These are phyloP conservation scores for Colletotrichum kahawae DNA, from an alignment of 2,329 filamentous ascomycete genomes.

Conservation along the genomic window DNA sequence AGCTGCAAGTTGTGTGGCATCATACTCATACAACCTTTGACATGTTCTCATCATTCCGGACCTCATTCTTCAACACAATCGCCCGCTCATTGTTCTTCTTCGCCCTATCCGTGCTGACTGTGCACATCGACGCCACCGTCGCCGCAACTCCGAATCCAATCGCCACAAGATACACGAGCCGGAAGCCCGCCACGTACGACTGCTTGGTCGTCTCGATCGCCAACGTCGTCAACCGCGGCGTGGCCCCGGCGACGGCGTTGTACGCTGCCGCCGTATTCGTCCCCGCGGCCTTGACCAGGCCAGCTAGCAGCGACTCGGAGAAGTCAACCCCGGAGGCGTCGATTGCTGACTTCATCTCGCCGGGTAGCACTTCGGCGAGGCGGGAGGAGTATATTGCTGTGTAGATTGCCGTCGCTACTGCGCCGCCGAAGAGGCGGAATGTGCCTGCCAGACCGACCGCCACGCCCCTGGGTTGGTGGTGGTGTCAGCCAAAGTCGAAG, in stretches of 20 bases:
- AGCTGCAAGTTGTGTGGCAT: not conserved
- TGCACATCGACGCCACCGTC: slow-evolving; percentile 33
- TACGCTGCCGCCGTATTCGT: slow-evolving; percentile 38
- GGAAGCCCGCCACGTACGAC: slow-evolving; percentile 38
- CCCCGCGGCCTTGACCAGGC: slow-evolving; percentile 31
- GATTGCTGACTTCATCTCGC: slow-evolving; percentile 26
- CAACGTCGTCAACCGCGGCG: slow-evolving; percentile 28
- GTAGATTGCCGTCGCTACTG: slow-evolving; percentile 42
- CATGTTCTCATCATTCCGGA: not conserved
- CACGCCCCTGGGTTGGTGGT: slow-evolving; percentile 29
- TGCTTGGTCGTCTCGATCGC: slow-evolving; percentile 32
- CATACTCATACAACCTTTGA: not conserved
- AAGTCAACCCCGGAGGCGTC: slow-evolving; percentile 23
- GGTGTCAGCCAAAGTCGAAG: slow-evolving; percentile 16
- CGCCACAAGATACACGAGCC: slow-evolving; percentile 38
- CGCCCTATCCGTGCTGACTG: slow-evolving; percentile 32
- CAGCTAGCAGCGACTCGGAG: slow-evolving; percentile 21
- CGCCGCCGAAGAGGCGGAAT: slow-evolving; percentile 40
- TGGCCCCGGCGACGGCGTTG: slow-evolving; percentile 30
- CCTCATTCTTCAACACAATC: slow-evolving; percentile 30
- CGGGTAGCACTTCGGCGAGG: slow-evolving; percentile 29
- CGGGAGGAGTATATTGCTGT: slow-evolving; percentile 36
- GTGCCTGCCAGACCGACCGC: slow-evolving; percentile 41
- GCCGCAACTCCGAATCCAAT: slow-evolving; percentile 39
- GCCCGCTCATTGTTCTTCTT: slow-evolving; percentile 34